Base-by-base conservation (phyloP, 306 rosid genomes). In the Datisca glomerata region DNA sequence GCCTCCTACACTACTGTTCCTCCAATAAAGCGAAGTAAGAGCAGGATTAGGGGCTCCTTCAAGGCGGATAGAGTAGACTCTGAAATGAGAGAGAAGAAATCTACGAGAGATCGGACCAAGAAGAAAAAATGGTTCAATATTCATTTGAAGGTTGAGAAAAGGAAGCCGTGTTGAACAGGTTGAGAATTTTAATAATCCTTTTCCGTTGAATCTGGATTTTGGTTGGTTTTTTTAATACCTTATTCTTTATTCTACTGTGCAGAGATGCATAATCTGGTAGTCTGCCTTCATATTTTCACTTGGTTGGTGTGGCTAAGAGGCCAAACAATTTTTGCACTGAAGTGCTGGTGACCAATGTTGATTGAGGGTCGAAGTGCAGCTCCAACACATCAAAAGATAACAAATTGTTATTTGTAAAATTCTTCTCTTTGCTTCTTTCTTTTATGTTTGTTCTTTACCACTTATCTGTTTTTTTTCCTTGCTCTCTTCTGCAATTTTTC, bases 61-160 rank as follows among this genome's bases (percentile, higher is more conserved):
- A 80, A 73, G 71, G 96, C 78, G 62, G 53, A 54, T 19, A 85
- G 64, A 42, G 96, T 84, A 61, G 99, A 80, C 27, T 63, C 71
- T 21, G 85, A 71, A 38, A 45, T 62, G 60, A 85, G 59, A 58
- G 96, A 85, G 36, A 85, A 66, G 68, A 78, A 58, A 60, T 54
- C 44, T 53, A 50, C 72, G 8, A 75, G 92, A 59, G 99, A 85
- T 32, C 74, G 96, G 25, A 58, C 76, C 15, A 91, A 69, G 85
- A 91, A 73, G 76, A 91, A 78, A 61, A 85, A 73, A 59, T 91
- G 99, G 99, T 91, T 54, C 65, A 85, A 84, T 64, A 71, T 85
- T 49, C 96, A 71, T 58, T 55, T 85, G 51, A 75, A 74, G 73
- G 96, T 85, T 41, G 99, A 80, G 47, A 85, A 91, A 78, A 75